Conservation (phyloP, 768 basidiomycete species). For the Exidia glandulosa region DNA sequence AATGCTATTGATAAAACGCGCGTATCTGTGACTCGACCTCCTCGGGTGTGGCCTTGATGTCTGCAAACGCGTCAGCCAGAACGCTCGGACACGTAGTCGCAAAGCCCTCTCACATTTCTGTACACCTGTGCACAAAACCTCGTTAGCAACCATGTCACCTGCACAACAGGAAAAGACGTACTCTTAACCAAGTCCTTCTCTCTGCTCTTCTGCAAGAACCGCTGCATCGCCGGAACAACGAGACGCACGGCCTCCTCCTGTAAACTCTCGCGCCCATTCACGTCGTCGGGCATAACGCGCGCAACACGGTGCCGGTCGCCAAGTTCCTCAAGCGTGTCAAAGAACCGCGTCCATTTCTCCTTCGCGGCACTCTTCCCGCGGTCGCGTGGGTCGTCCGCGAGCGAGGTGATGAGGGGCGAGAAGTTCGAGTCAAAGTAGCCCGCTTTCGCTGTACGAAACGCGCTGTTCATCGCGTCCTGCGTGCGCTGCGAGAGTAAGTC, state of each 20-base stretch:
- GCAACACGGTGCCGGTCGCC: conserved; percentile 63
- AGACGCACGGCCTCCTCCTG: conserved; percentile 68
- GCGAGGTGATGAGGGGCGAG: conserved; percentile 58
- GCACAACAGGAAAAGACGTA: conserved; percentile 22
- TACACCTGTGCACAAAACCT: conserved; percentile 45
- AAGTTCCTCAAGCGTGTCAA: conserved; percentile 69
- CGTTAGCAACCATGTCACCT: background rate
- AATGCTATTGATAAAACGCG: conserved; percentile 31
- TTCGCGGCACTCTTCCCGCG: conserved; percentile 55
- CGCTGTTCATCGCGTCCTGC: conserved; percentile 51
- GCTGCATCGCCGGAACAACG: conserved; percentile 61
- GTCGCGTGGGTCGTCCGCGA: conserved; percentile 34
- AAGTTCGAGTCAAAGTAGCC: conserved; percentile 79
- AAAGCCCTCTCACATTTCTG: too few species aligned
- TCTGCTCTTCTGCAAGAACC: conserved; percentile 62
- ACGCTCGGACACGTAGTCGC: too few species aligned
- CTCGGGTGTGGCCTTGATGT: conserved; percentile 68
- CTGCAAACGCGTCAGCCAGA: too few species aligned
- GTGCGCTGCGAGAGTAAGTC: conserved; percentile 50
- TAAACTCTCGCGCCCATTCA: conserved; percentile 43
- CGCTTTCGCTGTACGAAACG: conserved; percentile 71
- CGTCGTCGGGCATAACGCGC: conserved; percentile 61
- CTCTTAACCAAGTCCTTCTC: conserved; percentile 84
- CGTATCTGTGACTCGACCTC: conserved; percentile 63
- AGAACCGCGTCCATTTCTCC: conserved; percentile 77